Percentiles rank a stretch among this genome's conserved stretches.
phyloP scores from a whole-genome alignment of 2,329 filamentous ascomycete genomes.

The Chrysoporthe cubensis region DNA sequence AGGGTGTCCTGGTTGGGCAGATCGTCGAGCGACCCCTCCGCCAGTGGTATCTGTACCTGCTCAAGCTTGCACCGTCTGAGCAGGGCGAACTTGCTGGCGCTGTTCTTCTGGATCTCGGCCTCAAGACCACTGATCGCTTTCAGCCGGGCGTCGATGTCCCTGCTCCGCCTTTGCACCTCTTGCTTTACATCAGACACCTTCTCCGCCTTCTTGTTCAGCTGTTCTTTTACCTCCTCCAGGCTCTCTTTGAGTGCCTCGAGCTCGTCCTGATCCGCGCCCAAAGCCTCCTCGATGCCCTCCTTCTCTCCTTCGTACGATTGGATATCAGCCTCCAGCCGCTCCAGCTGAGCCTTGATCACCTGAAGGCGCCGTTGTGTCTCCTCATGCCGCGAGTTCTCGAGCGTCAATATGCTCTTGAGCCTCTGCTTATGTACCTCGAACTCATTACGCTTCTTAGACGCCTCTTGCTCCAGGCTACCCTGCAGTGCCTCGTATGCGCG shows the following conservation, averaged over 20 bases:
- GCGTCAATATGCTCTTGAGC: conserved; percentile 64
- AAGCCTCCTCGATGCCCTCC: conserved; percentile 71
- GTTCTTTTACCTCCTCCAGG: conserved; percentile 69
- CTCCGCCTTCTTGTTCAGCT: conserved; percentile 71
- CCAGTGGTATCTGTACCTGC: conserved; percentile 84
- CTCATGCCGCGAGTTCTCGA: conserved; percentile 56
- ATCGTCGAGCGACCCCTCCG: conserved; percentile 76
- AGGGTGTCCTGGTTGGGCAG: conserved; percentile 86
- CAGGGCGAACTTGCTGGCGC: conserved; percentile 79
- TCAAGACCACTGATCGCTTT: conserved; percentile 81
- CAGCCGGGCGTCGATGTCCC: conserved; percentile 74
- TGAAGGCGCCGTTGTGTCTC: conserved; percentile 71
- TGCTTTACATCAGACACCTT: conserved; percentile 77
- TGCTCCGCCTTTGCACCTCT: conserved; percentile 82
- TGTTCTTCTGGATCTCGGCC: conserved; percentile 82
- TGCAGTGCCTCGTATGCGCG: conserved; percentile 93
- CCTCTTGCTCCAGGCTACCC: conserved; percentile 88
- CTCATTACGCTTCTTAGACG: conserved; percentile 81
- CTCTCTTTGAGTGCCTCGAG: conserved; percentile 75
- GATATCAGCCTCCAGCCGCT: conserved; percentile 71
- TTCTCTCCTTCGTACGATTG: conserved; percentile 73
- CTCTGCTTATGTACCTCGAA: conserved; percentile 84
- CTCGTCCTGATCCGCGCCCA: conserved; percentile 75
- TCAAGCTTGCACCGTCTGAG: conserved; percentile 91
- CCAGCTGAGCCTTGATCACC: conserved; percentile 66